Conservation (phyloP, 2,329 filamentous ascomycete genomes). For the Scytalidium lignicola region DNA sequence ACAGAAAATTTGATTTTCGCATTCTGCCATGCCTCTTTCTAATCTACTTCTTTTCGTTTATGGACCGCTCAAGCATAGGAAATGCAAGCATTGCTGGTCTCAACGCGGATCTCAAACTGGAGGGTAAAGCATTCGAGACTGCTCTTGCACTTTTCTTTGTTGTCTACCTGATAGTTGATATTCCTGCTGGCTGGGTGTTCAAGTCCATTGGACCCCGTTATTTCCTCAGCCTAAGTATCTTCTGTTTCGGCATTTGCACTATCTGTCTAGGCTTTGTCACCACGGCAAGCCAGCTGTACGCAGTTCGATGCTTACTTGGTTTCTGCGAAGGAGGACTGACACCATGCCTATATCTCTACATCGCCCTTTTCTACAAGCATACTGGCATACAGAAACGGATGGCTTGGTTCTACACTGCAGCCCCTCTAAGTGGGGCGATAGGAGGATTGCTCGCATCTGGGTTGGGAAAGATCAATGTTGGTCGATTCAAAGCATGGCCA, state of each 20-base stretch:
- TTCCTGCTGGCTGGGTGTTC: slow-evolving; percentile 12
- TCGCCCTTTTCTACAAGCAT: no score
- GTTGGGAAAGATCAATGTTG: slow-evolving; percentile 16
- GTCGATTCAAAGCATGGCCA: slow-evolving; percentile 41
- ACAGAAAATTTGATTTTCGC: slow-evolving; percentile 9
- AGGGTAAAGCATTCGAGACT: slow-evolving; percentile 11
- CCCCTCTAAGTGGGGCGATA: slow-evolving; percentile 47
- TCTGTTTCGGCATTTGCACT: neutral
- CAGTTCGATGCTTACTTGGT: no score
- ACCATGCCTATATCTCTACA: no score
- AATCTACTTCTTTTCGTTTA: neutral
- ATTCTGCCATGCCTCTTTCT: neutral
- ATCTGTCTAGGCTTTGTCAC: neutral
- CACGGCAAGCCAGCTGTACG: no score
- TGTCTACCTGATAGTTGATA: slow-evolving; percentile 9
- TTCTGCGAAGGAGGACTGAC: no score
- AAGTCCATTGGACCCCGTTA: slow-evolving; percentile 1
- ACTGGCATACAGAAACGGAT: slow-evolving; percentile 32
- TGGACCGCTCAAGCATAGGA: neutral
- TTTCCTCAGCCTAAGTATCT: neutral
- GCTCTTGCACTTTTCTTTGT: slow-evolving; percentile 15
- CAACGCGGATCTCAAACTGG: slow-evolving; percentile 17
- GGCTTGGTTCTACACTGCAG: slow-evolving; percentile 50
- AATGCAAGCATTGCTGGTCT: slow-evolving; percentile 10
- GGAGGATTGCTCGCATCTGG: slow-evolving; percentile 36